These are phyloP conservation scores for Fusarium sp. DNA, from an alignment of 2,329 filamentous ascomycete genomes.

Conservation along the genomic window DNA sequence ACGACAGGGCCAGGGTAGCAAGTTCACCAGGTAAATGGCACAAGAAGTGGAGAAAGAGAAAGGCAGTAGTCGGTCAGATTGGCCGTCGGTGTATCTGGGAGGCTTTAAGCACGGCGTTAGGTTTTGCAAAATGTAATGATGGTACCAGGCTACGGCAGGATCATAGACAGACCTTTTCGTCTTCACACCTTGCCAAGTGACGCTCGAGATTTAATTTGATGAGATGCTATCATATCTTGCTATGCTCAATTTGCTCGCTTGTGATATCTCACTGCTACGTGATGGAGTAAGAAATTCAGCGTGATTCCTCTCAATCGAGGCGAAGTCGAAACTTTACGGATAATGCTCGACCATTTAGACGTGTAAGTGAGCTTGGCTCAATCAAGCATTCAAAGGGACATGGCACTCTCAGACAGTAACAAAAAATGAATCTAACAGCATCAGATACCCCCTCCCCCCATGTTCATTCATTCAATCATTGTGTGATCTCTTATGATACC, in stretches of 20 bases:
- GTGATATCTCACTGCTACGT: not conserved
- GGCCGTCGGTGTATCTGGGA: slow-evolving; percentile 40
- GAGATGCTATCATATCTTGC: slow-evolving; percentile 1
- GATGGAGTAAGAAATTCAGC: not conserved
- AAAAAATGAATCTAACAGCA: not conserved
- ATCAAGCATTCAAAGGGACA: not conserved
- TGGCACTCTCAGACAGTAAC: not conserved
- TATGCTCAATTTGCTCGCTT: not conserved
- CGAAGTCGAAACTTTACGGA: no score
- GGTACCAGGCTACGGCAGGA: slow-evolving; percentile 37
- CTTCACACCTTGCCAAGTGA: slow-evolving; percentile 19
- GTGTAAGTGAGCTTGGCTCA: not conserved
- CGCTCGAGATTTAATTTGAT: not conserved
- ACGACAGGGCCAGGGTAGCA: slow-evolving; percentile 61
- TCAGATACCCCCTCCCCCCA: not conserved
- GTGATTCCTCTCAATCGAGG: not conserved
- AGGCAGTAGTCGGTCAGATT: slow-evolving; percentile 29
- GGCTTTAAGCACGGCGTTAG: slow-evolving; percentile 50
- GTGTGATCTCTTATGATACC: not conserved
- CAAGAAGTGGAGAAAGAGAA: slow-evolving; percentile 4
- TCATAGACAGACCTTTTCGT: slow-evolving; percentile 33
- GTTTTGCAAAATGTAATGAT: slow-evolving; percentile 50
- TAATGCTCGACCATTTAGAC: not conserved
- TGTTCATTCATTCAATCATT: not conserved
- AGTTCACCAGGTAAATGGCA: slow-evolving; percentile 43